These are phyloP conservation scores for Trichoderma cornu-damae DNA, from an alignment of 2,329 filamentous ascomycete genomes.

Conservation along the genomic window DNA sequence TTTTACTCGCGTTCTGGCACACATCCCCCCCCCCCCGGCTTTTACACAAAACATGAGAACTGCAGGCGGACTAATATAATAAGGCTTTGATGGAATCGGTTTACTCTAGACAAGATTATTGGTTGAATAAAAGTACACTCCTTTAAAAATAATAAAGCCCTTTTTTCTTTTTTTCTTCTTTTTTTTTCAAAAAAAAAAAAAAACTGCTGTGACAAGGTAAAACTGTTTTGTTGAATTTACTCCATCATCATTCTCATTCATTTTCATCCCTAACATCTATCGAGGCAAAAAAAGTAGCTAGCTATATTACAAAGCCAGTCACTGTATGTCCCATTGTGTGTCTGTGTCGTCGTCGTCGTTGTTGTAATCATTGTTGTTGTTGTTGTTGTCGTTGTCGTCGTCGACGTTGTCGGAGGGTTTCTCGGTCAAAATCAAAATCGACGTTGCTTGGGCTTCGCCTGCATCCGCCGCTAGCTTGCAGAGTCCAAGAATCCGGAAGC, in stretches of 20 bases:
- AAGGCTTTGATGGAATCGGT: background rate
- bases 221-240: too few species aligned
- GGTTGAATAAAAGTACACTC: slow-evolving; percentile 15
- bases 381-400: too few species aligned
- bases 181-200: too few species aligned
- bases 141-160: background rate
- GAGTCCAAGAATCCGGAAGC: slow-evolving; percentile 32
- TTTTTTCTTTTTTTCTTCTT: background rate
- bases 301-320: background rate
- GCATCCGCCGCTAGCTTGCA: slow-evolving; percentile 22
- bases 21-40: too few species aligned
- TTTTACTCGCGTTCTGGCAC: background rate
- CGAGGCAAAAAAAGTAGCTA: background rate
- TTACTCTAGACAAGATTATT: background rate
- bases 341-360: too few species aligned
- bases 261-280: background rate
- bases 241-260: background rate
- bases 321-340: too few species aligned
- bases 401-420: too few species aligned
- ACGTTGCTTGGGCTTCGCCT: background rate
- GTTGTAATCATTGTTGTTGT: too few species aligned
- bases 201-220: too few species aligned
- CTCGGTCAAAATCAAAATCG: background rate
- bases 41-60: slow-evolving; percentile 1
- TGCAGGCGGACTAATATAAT: slow-evolving; percentile 5